phyloP scores from a whole-genome alignment of 257 asterid species.

The Orobanche coerulescens region DNA sequence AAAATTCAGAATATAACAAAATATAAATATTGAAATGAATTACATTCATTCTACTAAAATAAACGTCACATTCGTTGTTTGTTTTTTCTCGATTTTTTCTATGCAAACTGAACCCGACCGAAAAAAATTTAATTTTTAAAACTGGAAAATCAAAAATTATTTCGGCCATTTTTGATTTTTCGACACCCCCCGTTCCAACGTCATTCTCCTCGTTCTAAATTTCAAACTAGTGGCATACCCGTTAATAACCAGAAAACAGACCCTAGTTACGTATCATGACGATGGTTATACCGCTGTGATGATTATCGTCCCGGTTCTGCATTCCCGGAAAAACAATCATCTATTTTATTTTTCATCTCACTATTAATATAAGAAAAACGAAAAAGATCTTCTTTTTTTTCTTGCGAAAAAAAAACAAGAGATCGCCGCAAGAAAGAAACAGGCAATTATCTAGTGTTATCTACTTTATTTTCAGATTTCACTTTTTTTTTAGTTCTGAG shows the following conservation, averaged over 20 bases:
- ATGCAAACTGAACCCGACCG: too few species aligned
- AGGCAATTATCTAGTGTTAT: constrained; percentile 17
- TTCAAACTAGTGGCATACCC: constrained; percentile 24
- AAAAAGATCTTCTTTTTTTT: constrained; percentile 12
- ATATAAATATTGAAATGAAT: too few species aligned
- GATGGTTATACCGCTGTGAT: constrained; percentile 26
- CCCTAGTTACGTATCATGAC: background rate
- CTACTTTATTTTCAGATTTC: constrained; percentile 9
- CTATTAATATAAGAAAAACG: background rate
- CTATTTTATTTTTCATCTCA: background rate
- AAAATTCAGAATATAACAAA: too few species aligned
- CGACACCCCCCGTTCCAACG: too few species aligned
- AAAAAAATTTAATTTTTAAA: too few species aligned
- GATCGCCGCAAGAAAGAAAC: constrained; percentile 12
- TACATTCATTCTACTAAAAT: too few species aligned
- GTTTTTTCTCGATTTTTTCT: too few species aligned
- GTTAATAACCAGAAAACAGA: constrained; percentile 22
- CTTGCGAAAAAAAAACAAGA: constrained; percentile 14
- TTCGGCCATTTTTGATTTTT: too few species aligned
- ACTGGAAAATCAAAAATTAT: too few species aligned
- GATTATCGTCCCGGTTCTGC: constrained; percentile 15
- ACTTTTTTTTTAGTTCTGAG: constrained; percentile 6
- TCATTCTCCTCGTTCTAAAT: too few species aligned
- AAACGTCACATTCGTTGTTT: too few species aligned
- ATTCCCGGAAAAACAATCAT: background rate